Evolutionary conservation across 1,284 basidiomycete genomes (phyloP).

Genomic region (Testicularia cyperi): DNA sequence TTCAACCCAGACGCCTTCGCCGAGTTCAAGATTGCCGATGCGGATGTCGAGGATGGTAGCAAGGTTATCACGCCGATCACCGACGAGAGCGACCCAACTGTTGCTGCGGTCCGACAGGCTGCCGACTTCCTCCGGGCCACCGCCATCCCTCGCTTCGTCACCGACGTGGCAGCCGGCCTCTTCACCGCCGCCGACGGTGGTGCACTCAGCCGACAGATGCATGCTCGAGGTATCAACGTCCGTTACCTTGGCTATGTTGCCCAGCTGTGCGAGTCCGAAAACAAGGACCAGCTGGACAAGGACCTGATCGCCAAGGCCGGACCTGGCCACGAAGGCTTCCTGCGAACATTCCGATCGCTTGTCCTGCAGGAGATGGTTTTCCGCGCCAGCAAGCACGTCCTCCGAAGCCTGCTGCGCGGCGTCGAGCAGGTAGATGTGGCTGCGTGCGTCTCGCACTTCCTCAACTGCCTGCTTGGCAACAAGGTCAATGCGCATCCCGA

Average conservation of each 20-base stretch:
- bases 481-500: conserved; percentile 62
- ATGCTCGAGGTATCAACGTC: conserved; percentile 67
- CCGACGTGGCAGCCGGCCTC: conserved; percentile 63
- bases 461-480: conserved; percentile 66
- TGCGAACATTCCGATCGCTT: conserved; percentile 57
- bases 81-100: conserved; percentile 64
- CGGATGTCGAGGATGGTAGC: conserved; percentile 25
- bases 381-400: conserved; percentile 65
- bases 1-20: conserved; percentile 69
- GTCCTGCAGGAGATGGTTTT: conserved; percentile 66
- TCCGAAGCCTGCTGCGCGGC: conserved; percentile 60
- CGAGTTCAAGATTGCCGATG: conserved; percentile 46
- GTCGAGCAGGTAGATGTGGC: conserved; percentile 30
- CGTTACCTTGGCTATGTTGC: conserved; percentile 65
- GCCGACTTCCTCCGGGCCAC: conserved; percentile 64
- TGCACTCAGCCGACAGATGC: conserved; percentile 64
- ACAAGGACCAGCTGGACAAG: conserved; percentile 59
- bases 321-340: conserved; percentile 50
- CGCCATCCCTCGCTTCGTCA: conserved; percentile 62
- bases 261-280: conserved; percentile 59
- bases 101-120: conserved; percentile 65
- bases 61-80: conserved; percentile 48
- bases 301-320: conserved; percentile 47
- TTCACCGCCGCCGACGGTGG: conserved; percentile 64
- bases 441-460: conserved; percentile 64